Evolutionary conservation across 129 eudicot species (phyloP).

Genomic region (Helichrysum umbraculigerum): DNA sequence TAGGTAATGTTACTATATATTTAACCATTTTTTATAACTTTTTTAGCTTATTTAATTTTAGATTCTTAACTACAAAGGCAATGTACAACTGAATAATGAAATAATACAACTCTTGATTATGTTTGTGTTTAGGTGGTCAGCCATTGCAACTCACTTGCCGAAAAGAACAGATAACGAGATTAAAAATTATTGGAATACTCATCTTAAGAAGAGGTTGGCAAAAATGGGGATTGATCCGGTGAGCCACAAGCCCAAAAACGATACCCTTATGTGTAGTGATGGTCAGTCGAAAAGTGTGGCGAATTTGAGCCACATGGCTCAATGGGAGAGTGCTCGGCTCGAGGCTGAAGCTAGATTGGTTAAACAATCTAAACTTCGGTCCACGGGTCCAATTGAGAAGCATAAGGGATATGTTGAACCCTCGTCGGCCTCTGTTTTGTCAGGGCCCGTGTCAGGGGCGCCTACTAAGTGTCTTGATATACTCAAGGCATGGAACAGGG

Average conservation of each 20-base stretch:
- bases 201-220: conserved; percentile 59
- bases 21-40: neutral
- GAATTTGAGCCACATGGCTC: conserved; percentile 97
- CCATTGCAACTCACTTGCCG: conserved; percentile 77
- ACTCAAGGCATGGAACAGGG: conserved; percentile 67
- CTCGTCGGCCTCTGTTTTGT: conserved; percentile 18
- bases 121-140: conserved; percentile 68
- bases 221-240: conserved; percentile 88
- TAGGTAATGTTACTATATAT: conserved; percentile 41
- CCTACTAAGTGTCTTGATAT: conserved; percentile 58
- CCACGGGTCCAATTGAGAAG: conserved; percentile 21
- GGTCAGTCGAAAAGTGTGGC: conserved; percentile 70
- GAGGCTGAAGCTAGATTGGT: conserved; percentile 95
- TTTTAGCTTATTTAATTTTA: neutral
- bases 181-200: conserved; percentile 84
- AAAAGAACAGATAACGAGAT: conserved; percentile 79
- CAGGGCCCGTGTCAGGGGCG: conserved; percentile 6
- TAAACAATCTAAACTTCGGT: conserved; percentile 68
- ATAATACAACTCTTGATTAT: neutral
- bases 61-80: neutral
- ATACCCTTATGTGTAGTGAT: conserved; percentile 46
- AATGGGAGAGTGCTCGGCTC: conserved; percentile 96
- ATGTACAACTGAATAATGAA: conserved; percentile 7
- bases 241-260: conserved; percentile 78
- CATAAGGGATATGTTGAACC: conserved; percentile 20